Base-by-base conservation (phyloP, 176 grass and related monocot genomes). In the Lolium perenne region DNA sequence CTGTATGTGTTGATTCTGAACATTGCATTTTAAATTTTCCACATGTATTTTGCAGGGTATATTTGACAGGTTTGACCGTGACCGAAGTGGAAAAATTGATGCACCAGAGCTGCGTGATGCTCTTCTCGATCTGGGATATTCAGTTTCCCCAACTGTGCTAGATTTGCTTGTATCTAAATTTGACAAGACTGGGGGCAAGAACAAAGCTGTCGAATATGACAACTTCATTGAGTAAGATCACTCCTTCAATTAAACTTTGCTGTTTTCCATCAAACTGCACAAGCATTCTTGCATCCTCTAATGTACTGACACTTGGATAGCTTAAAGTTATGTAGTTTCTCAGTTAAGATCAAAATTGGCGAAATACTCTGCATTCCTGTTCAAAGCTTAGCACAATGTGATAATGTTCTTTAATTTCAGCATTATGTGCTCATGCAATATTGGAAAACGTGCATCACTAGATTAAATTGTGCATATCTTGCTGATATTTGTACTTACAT, bases 221-320 rank as follows among this genome's bases (percentile, higher is more conserved):
- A 98, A 95, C 92, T 98, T 98, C 65, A 98, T 98, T 10, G 96
- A 98, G 96, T 98, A 95, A 94, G 91, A 86, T 51, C 4, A 51
- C 13, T 65, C 43, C 22, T 64, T 71, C 60, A 76, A 56, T 48
- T 49, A 29, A 4, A n/a, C 22, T 40, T 75, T 15, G 8, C 3
- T 65, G 7, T 18, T 57, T 85, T 13, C 17, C 6, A 21, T 10
- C 20, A 8, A 74, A 53, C 13, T 55, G 46, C 22, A 54, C 83
- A 55, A 23, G 26, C 3, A 35, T 35, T 66, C 35, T 7, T 73
- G 21, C 7, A 35, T 1, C 75, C 21, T 66, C 29, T 26, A 65
- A 38, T 23, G 0, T 51, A 51, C 17, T 10, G 25, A 74, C 35
- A 32, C 8, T 60, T 73, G 40, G 21, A 29, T 74, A 61, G 21